These are phyloP conservation scores for Rutstroemia sp. DNA, from an alignment of 2,329 filamentous ascomycete species.

Conservation along the genomic window DNA sequence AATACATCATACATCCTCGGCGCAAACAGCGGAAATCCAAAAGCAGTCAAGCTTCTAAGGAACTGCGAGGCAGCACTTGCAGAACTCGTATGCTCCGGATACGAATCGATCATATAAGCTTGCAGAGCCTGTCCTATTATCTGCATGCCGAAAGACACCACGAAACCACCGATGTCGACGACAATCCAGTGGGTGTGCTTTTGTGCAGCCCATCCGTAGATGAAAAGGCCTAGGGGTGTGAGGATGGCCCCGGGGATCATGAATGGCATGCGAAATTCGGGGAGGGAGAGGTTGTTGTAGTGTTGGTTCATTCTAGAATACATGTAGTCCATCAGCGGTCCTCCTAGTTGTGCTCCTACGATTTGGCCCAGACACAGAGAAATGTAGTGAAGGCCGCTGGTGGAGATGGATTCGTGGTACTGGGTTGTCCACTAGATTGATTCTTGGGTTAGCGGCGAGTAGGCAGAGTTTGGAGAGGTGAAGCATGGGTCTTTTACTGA, in stretches of 20 bases:
- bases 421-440: constrained; percentile 36
- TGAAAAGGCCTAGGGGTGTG: constrained; percentile 45
- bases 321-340: constrained; percentile 24
- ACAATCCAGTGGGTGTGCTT: constrained; percentile 44
- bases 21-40: constrained; percentile 30
- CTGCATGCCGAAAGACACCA: constrained; percentile 40
- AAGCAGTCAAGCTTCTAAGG: constrained; percentile 17
- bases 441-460: too few species aligned
- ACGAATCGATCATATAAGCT: constrained; percentile 47
- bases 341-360: constrained; percentile 26
- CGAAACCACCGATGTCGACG: constrained; percentile 44
- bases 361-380: constrained; percentile 37
- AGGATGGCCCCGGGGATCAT: constrained; percentile 46
- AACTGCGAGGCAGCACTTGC: constrained; percentile 33
- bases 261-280: constrained; percentile 55
- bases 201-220: constrained; percentile 51
- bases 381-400: constrained; percentile 48
- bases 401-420: constrained; percentile 48
- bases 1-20: constrained; percentile 18
- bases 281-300: constrained; percentile 47
- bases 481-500: too few species aligned
- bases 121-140: constrained; percentile 7
- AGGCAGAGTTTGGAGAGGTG: too few species aligned
- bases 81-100: constrained; percentile 25
- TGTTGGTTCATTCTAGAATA: constrained; percentile 9